Evolutionary conservation across 495 filamentous ascomycete genomes (phyloP), one percentile per base, ranked within the genome.

Genomic region (Pyrenula aspistea): DNA sequence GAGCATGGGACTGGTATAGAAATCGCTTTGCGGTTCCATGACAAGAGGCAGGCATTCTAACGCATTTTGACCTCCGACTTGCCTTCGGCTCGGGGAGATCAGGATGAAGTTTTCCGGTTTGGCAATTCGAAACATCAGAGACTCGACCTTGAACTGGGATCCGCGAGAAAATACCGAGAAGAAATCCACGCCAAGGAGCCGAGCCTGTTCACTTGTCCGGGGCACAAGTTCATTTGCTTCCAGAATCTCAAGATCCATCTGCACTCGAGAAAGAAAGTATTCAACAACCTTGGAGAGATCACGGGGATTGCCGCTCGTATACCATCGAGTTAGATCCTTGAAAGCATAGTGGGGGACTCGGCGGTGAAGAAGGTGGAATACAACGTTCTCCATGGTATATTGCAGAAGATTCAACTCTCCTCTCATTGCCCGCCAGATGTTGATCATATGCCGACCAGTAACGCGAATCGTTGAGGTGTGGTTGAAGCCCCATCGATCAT

Each of bases 131-230:
- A 97, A 96, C 93, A 98, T 97, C 60, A 96, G 81, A 1, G 90
- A 95, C 71, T 98, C 93, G 49, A 98, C 93, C 65, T 97, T 97
- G 76, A 95, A 96, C 65, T 98, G 93, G 8, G 91, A 96, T 23
- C 93, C 94, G 31, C 93, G 80, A 15, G 87, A 88, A 65, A 95
- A 91, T 52, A 98, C 91, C 0, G 90, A 94, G 67, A 89, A 92
- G 69, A 97, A 98, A 70, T 97, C 93, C 1, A 98, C 87, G 0
- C 93, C 93, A 21, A 98, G 80, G 25, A 98, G 74, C 50, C 94
- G 81, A 12, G 93, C 93, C 63, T 98, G 93, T 67, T 98, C 93
- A 66, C 92, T 95, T 2, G 89, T 96, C 52, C 93, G 78, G 1
- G 89, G 74, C 52, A 96, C 82, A 56, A 97, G 73, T 66, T 95